Conservation (phyloP, 2,329 filamentous ascomycete species). For the Thelonectria discophora region DNA sequence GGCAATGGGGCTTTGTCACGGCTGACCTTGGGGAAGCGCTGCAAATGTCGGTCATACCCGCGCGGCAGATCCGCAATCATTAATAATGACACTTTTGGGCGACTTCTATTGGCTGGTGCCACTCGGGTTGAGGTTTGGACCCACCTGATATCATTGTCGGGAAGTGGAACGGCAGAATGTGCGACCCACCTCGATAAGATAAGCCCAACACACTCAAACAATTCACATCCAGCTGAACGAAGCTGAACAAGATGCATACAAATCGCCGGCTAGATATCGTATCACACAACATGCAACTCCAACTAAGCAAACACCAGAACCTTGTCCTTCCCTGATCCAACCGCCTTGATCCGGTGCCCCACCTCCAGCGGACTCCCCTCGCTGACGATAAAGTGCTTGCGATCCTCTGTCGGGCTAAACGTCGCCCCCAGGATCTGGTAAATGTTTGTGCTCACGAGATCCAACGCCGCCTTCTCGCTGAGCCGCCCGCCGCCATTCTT, state of each 20-base stretch:
- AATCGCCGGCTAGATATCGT: not conserved
- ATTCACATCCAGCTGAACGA: not conserved
- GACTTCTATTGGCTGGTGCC: slow-evolving; percentile 20
- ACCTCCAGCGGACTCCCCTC: slow-evolving; percentile 72
- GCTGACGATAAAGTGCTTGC: slow-evolving; percentile 66
- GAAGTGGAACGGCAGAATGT: too few species aligned
- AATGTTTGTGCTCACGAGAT: slow-evolving; percentile 65
- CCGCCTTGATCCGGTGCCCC: slow-evolving; percentile 62
- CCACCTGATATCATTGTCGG: too few species aligned
- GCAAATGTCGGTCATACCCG: slow-evolving; percentile 42
- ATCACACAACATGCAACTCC: not conserved
- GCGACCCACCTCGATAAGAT: not conserved
- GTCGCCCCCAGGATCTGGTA: slow-evolving; percentile 65
- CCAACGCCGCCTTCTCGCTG: slow-evolving; percentile 63
- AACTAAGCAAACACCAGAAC: slow-evolving; percentile 49
- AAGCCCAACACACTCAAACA: not conserved
- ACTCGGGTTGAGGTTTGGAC: not conserved
- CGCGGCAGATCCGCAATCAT: slow-evolving; percentile 35
- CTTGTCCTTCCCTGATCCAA: slow-evolving; percentile 49
- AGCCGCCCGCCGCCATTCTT: slow-evolving; percentile 65
- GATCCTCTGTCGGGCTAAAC: slow-evolving; percentile 38
- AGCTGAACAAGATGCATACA: not conserved
- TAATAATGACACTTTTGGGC: slow-evolving; percentile 26
- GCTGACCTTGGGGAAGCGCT: not conserved
- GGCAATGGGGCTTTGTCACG: slow-evolving; percentile 10